Percentiles rank a stretch among this genome's conserved stretches.
These are phyloP conservation scores for Sambucus nigra DNA, from an alignment of 129 eudicot species.

Conservation along the genomic window DNA sequence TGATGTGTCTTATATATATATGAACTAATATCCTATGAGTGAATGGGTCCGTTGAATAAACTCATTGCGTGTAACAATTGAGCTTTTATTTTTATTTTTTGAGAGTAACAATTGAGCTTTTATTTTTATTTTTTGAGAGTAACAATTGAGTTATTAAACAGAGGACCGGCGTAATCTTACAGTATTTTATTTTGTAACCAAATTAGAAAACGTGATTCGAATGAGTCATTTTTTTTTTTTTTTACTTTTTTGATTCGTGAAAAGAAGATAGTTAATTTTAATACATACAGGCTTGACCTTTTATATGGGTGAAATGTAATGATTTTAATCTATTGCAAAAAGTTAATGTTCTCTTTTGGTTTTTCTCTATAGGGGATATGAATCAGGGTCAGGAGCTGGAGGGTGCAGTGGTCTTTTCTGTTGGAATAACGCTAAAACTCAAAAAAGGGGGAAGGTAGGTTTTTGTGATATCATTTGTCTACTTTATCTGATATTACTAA, in stretches of 20 bases:
- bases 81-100: too few relatives aligned
- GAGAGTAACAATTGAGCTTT: too few relatives aligned
- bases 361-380: conserved; percentile 50
- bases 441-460: conserved; percentile 50
- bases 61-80: too few relatives aligned
- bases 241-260: too few relatives aligned
- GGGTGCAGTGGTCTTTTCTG: conserved; percentile 64
- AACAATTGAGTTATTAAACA: too few relatives aligned
- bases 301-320: neutral
- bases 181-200: too few relatives aligned
- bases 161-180: too few relatives aligned
- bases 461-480: neutral
- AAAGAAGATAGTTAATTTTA: neutral
- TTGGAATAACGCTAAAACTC: conserved; percentile 50
- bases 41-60: too few relatives aligned
- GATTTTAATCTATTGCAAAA: neutral
- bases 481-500: neutral
- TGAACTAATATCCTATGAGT: too few relatives aligned
- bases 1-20: too few relatives aligned
- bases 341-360: conserved; percentile 10
- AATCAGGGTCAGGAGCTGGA: conserved; percentile 64
- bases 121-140: too few relatives aligned
- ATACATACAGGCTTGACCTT: neutral
- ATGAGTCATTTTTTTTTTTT: neutral
- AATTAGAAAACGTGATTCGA: neutral